A percentile compares a stretch with the other conserved stretches of the same genome.
These are phyloP conservation scores for Chaetomiaceae sp. DNA, from an alignment of 2,329 filamentous ascomycete genomes.

Conservation along the genomic window DNA sequence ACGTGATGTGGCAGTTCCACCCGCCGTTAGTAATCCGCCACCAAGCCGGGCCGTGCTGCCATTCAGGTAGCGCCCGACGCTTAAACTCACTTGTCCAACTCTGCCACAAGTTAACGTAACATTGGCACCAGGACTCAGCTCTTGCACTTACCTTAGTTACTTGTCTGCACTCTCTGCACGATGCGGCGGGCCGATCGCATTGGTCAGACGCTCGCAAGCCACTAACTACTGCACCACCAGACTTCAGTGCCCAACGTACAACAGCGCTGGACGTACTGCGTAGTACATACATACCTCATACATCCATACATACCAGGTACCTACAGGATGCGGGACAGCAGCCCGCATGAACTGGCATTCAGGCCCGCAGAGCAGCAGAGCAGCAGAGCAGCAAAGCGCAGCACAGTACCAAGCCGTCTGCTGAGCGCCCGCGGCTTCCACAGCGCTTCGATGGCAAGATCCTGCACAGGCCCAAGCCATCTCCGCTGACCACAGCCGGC, in stretches of 20 bases:
- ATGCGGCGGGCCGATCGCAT: constrained; percentile 6
- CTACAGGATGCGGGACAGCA: not conserved
- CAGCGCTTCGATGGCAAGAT: constrained; percentile 22
- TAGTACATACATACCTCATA: too few species aligned
- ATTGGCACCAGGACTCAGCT: not conserved
- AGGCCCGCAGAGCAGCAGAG: not conserved
- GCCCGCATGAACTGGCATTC: not conserved
- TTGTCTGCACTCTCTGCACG: constrained; percentile 4
- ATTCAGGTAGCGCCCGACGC: not conserved
- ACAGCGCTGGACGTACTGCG: too few species aligned
- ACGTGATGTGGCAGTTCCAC: not conserved
- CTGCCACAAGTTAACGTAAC: constrained; percentile 17
- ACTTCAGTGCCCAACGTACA: too few species aligned
- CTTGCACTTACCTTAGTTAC: too few species aligned
- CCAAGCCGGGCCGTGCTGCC: not conserved
- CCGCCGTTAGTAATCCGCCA: not conserved
- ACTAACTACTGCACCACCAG: too few species aligned
- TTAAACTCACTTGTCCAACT: not conserved
- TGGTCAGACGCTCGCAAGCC: not conserved
- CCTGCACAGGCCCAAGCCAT: constrained; percentile 9
- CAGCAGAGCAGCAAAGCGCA: not conserved
- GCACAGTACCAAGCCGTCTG: not conserved
- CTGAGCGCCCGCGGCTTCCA: constrained; percentile 17
- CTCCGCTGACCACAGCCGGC: not conserved
- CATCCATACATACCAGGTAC: too few species aligned